A percentile compares a stretch with the other conserved stretches of the same genome.
These are phyloP conservation scores for Neurospora cerealis DNA, from an alignment of 495 filamentous ascomycete species.

Conservation along the genomic window DNA sequence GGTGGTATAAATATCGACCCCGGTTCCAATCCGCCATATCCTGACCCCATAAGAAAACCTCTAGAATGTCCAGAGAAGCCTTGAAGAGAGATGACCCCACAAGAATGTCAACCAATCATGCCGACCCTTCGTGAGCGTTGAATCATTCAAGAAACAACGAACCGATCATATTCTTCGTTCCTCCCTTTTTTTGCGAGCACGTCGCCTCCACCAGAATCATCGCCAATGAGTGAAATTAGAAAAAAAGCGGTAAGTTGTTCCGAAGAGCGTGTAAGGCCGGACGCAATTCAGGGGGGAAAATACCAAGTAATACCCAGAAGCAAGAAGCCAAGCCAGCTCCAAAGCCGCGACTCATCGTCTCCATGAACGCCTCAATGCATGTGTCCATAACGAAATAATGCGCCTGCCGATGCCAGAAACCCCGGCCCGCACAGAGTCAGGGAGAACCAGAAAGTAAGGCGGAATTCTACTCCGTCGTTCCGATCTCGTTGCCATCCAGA, in stretches of 20 bases:
- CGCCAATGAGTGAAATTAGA: not conserved
- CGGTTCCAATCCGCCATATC: not conserved
- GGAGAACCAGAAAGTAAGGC: conserved; percentile 9
- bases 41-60: not conserved
- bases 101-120: not conserved
- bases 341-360: not conserved
- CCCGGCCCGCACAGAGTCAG: conserved; percentile 40
- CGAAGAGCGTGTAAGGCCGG: not conserved
- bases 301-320: not conserved
- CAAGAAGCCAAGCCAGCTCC: not conserved
- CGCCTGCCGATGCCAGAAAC: conserved; percentile 28
- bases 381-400: not conserved
- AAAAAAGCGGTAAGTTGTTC: not conserved
- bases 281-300: not conserved
- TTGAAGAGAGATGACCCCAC: not conserved
- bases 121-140: not conserved
- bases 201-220: not conserved
- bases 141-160: not conserved
- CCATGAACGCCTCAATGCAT: not conserved
- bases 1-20: not conserved
- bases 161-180: not conserved
- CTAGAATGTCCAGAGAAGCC: not conserved
- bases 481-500: conserved; percentile 35
- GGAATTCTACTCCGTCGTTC: conserved; percentile 34
- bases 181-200: not conserved